Base-by-base conservation (phyloP, 2,329 filamentous ascomycete genomes). In the Fonsecaea pedrosoi region DNA sequence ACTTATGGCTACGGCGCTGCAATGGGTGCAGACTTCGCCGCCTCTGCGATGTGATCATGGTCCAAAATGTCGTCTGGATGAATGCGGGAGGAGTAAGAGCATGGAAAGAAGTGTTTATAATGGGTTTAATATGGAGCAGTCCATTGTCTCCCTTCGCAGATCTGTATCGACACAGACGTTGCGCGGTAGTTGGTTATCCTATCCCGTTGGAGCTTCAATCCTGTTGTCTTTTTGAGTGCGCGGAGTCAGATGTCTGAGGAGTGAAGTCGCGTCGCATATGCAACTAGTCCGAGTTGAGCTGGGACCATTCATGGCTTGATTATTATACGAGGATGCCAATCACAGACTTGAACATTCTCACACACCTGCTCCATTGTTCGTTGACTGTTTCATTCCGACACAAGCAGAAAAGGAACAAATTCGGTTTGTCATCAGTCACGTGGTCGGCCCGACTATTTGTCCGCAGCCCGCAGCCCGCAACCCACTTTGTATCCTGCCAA, bases 1-100 rank as follows among this genome's bases (percentile, higher is more conserved):
- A 50, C 45, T 30, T 50, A 35, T 55, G 54, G n/a, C 32, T 37
- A 34, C 40, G 60, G 60, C 12, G 32, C 54, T 8, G 60, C 21
- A 6, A 32, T 56, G 9, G 60, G 50, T 25, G 50, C 60, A 12
- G 53, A 35, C 5, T 62, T 62, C 18, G 53, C 21, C 18, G 50
- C 60, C 21, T 35, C 21, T n/a, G 40, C 50, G 21, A 12, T 18
- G 13, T 54, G 37, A 62, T 54, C n/a, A 13, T 54, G 42, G 10
- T 12, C 7, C 3, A 40, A 54, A 54, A 45, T 60, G 12, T 13
- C 21, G 21, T 3, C 3, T 21, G 18, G 13, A 34, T 40, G 21
- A 34, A 21, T 21, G 32, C 37, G 10, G 35, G 21, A n/a, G 42
- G 13, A 9, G 4, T 5, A n/a, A 25, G n/a, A 40, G 35, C 18